These are phyloP conservation scores for Colletotrichum aenigma DNA, from an alignment of 2,329 filamentous ascomycete species.

Conservation along the genomic window DNA sequence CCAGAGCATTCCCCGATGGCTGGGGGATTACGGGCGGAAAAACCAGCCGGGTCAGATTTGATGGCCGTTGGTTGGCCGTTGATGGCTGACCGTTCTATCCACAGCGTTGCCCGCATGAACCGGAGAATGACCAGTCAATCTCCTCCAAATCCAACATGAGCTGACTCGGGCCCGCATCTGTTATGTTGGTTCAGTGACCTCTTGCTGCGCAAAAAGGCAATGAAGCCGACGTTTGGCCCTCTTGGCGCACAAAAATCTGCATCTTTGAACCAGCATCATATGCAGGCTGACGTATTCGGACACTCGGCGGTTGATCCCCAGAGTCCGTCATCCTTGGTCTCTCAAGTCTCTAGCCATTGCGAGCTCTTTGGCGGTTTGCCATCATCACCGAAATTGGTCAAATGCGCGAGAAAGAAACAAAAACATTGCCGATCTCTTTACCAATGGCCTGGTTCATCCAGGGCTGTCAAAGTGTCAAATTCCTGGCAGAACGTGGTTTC, in stretches of 20 bases:
- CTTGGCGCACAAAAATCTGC: neutral
- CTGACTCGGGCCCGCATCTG: conserved; percentile 1
- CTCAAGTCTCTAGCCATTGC: neutral
- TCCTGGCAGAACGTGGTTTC: conserved; percentile 3
- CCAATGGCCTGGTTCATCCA: neutral
- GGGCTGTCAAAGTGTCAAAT: neutral
- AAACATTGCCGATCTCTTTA: neutral
- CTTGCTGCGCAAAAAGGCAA: neutral
- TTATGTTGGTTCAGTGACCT: neutral
- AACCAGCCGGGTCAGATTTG: neutral
- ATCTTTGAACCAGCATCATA: neutral
- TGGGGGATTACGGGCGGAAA: neutral
- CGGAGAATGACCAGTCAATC: neutral
- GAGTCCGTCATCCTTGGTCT: neutral
- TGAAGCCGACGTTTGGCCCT: conserved; percentile 1
- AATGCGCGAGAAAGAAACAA: neutral
- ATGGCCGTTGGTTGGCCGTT: neutral
- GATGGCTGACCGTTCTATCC: neutral
- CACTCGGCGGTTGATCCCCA: neutral
- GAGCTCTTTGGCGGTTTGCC: neutral
- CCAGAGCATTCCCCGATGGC: neutral
- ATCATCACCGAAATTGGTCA: neutral
- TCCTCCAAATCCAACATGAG: neutral
- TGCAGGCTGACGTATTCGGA: conserved; percentile 3
- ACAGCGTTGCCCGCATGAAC: neutral